Conservation (phyloP, 148 eudicot species). For the Arbutus unedo region DNA sequence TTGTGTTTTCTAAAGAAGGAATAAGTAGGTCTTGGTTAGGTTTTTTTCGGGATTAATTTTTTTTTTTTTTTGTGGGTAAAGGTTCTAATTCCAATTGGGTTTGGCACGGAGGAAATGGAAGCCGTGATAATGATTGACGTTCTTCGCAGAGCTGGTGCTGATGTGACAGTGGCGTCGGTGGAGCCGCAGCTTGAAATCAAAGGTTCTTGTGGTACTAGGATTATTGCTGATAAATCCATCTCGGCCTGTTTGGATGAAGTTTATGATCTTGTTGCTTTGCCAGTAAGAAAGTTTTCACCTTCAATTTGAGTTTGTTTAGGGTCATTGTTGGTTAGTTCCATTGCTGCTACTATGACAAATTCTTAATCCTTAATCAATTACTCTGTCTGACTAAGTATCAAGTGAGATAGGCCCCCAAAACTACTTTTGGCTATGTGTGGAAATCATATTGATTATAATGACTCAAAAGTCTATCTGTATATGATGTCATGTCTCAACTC, state of each 20-base stretch:
- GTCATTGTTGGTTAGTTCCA: not conserved
- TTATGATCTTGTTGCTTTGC: slow-evolving; percentile 85
- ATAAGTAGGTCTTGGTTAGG: not conserved
- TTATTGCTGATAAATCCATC: slow-evolving; percentile 75
- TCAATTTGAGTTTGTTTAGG: not conserved
- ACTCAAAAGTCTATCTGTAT: no score
- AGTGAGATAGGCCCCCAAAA: not conserved
- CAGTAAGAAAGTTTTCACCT: slow-evolving; percentile 40
- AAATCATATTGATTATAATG: not conserved
- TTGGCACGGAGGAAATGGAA: slow-evolving; percentile 96
- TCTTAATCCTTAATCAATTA: not conserved
- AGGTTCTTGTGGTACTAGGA: slow-evolving; percentile 66
- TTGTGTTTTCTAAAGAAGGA: not conserved
- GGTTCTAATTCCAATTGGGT: slow-evolving; percentile 89
- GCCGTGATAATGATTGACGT: slow-evolving; percentile 73
- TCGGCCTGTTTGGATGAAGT: slow-evolving; percentile 51
- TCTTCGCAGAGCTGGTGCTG: slow-evolving; percentile 80
- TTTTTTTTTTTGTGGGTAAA: slow-evolving; percentile 14
- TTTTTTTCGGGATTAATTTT: not conserved
- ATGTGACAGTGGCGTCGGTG: slow-evolving; percentile 82
- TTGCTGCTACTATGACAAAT: not conserved
- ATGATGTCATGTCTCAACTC: no score
- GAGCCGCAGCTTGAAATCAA: slow-evolving; percentile 77
- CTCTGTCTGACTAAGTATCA: not conserved
- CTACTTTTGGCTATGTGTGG: not conserved